Percentiles rank a stretch among this genome's conserved stretches.
Evolutionary conservation across 192 early-diverging fungal species (phyloP).

Genomic region (Coemansia sp.): DNA sequence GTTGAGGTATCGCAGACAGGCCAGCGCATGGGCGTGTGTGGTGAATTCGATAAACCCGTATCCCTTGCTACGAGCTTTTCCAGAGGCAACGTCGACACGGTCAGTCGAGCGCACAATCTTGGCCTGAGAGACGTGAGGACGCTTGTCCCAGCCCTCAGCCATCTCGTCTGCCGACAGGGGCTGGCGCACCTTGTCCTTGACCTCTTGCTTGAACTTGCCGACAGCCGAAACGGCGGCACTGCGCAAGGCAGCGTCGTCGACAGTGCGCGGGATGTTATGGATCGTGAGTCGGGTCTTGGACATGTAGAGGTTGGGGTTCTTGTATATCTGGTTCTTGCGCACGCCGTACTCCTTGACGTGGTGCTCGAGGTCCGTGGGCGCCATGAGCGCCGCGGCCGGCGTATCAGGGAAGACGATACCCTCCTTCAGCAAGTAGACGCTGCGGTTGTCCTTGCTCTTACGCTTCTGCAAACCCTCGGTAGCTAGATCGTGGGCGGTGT

Average conservation of each 20-base stretch:
- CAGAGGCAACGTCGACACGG: conserved; percentile 70
- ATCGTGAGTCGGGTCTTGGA: conserved; percentile 87
- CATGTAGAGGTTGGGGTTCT: conserved; percentile 87
- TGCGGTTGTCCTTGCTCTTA: conserved; percentile 75
- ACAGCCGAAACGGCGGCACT: conserved; percentile 60
- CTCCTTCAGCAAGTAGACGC: conserved; percentile 88
- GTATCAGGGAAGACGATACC: conserved; percentile 86
- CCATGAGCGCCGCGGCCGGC: conserved; percentile 68
- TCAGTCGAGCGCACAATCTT: conserved; percentile 80
- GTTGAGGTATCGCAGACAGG: conserved; percentile 88
- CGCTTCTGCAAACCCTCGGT: conserved; percentile 60
- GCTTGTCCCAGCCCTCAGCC: conserved; percentile 62
- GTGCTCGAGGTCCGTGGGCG: conserved; percentile 79
- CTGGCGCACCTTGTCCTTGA: conserved; percentile 58
- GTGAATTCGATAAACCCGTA: conserved; percentile 93
- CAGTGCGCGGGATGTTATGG: conserved; percentile 72
- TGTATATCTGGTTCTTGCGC: conserved; percentile 75
- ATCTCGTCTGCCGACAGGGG: conserved; percentile 62
- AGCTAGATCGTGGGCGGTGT: conserved; percentile 64
- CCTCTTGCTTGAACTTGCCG: conserved; percentile 72
- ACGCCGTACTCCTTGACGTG: conserved; percentile 72
- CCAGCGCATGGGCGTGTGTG: conserved; percentile 86
- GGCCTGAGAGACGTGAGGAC: conserved; percentile 64
- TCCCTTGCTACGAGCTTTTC: conserved; percentile 73
- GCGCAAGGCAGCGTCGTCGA: conserved; percentile 72